phyloP scores from a whole-genome alignment of 805 yeast species.

The Ogataea salicorniae region DNA sequence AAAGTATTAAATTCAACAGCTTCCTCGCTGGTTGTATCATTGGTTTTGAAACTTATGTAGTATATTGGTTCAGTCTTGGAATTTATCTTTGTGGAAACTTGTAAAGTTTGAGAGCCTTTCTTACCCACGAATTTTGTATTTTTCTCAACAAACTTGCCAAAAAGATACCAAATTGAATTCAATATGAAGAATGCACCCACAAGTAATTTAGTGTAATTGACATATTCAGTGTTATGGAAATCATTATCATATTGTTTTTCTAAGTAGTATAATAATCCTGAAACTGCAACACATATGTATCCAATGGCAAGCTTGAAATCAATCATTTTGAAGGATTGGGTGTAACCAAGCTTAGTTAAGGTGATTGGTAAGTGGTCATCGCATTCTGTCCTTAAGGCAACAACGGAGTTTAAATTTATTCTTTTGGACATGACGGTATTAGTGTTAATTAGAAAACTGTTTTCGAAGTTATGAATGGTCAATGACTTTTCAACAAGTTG shows the following conservation, averaged over 20 bases:
- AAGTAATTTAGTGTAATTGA: constrained; percentile 30
- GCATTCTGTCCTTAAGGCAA: constrained; percentile 42
- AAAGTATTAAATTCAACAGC: constrained; percentile 35
- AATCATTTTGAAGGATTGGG: constrained; percentile 39
- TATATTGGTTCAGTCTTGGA: constrained; percentile 43
- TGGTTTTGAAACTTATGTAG: constrained; percentile 30
- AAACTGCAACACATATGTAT: constrained; percentile 38
- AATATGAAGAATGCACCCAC: constrained; percentile 36
- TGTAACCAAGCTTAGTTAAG: constrained; percentile 40
- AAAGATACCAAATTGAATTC: constrained; percentile 32
- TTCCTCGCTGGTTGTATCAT: constrained; percentile 17
- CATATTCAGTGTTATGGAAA: constrained; percentile 36
- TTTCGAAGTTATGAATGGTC: neutral
- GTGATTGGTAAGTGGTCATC: constrained; percentile 44
- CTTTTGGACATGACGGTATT: constrained; percentile 18
- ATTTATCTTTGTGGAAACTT: constrained; percentile 33
- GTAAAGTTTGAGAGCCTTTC: constrained; percentile 31
- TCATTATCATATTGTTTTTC: constrained; percentile 43
- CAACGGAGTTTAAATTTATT: constrained; percentile 37
- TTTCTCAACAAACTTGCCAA: constrained; percentile 34
- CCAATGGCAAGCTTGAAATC: constrained; percentile 50
- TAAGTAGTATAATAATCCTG: constrained; percentile 40
- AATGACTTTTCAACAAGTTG: neutral
- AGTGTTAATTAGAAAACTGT: neutral
- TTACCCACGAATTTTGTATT: constrained; percentile 44